These are phyloP conservation scores for Bisporella sp. DNA, from an alignment of 2,329 filamentous ascomycete genomes.

Conservation along the genomic window DNA sequence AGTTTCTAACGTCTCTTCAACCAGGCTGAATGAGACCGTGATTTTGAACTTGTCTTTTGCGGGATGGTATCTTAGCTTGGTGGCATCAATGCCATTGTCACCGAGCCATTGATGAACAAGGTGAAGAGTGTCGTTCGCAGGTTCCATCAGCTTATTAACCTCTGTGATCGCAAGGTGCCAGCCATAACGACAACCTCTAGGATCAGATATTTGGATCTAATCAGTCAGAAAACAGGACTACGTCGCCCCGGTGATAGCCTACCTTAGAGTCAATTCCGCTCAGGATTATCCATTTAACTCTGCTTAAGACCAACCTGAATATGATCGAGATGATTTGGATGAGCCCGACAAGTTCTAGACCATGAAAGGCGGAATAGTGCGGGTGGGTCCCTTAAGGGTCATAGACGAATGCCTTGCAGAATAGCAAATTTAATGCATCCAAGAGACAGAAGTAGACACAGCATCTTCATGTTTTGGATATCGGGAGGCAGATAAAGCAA, in stretches of 20 bases:
- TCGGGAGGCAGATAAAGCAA: too few species aligned
- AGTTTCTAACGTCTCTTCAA: slow-evolving; percentile 46
- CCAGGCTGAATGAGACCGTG: slow-evolving; percentile 40
- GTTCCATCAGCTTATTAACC: slow-evolving; percentile 46
- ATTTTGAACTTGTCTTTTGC: slow-evolving; percentile 53
- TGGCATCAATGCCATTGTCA: slow-evolving; percentile 41
- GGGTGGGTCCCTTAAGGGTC: too few species aligned
- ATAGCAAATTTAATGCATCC: too few species aligned
- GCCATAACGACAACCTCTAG: slow-evolving; percentile 46
- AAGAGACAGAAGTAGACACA: too few species aligned
- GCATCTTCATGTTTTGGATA: too few species aligned
- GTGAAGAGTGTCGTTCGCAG: slow-evolving; percentile 41
- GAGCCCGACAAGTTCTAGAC: slow-evolving; percentile 39
- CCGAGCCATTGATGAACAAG: slow-evolving; percentile 49
- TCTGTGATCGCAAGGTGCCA: slow-evolving; percentile 44
- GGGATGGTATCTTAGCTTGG: slow-evolving; percentile 37
- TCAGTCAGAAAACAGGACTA: slow-evolving; percentile 6
- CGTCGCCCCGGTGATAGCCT: slow-evolving; percentile 7
- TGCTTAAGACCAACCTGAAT: slow-evolving; percentile 54
- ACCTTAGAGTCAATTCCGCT: slow-evolving; percentile 47
- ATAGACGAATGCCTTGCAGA: too few species aligned
- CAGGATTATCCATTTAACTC: slow-evolving; percentile 45
- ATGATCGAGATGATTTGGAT: slow-evolving; percentile 40
- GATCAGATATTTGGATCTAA: slow-evolving; percentile 39
- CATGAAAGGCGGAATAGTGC: slow-evolving; percentile 26